phyloP scores from a whole-genome alignment of 1,139 yeast species.

The Suhomyces atakaporum region DNA sequence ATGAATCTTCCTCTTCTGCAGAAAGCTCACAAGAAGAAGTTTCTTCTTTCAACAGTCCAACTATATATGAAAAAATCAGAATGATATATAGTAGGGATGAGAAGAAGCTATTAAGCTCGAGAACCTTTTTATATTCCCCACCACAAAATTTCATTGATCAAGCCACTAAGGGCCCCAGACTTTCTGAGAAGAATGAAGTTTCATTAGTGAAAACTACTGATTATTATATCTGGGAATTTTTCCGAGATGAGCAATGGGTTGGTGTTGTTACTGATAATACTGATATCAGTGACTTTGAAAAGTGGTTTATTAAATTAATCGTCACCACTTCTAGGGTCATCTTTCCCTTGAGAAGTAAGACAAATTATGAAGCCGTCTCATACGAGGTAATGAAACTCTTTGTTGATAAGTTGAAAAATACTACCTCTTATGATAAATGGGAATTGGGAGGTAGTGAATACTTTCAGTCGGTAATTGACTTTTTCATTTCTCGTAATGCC shows the following conservation, averaged over 20 bases:
- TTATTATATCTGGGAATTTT: conserved; percentile 13
- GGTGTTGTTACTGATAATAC: conserved; percentile 35
- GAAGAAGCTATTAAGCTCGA: conserved; percentile 11
- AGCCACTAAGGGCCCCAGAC: conserved; percentile 2
- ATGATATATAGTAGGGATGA: conserved; percentile 33
- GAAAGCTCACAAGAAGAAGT: conserved; percentile 8
- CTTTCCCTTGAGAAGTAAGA: conserved; percentile 10
- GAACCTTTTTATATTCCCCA: conserved; percentile 13
- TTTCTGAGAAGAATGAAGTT: conserved; percentile 2
- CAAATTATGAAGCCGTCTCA: conserved; percentile 13
- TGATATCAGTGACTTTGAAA: conserved; percentile 29
- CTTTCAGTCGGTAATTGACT: conserved; percentile 43
- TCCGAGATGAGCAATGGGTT: conserved; percentile 17
- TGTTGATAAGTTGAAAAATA: conserved; percentile 48
- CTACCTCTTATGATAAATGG: conserved; percentile 53
- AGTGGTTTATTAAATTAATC: conserved; percentile 37
- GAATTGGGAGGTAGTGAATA: conserved; percentile 41
- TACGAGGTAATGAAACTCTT: conserved; percentile 32
- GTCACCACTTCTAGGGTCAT: conserved; percentile 20
- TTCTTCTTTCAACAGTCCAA: conserved; percentile 10
- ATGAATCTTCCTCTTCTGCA: conserved; percentile 9
- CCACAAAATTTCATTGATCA: conserved; percentile 2
- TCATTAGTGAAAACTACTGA: conserved; percentile 7
- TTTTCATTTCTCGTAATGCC: conserved; percentile 49
- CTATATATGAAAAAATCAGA: conserved; percentile 37